Evolutionary conservation across 148 eudicot genomes (phyloP).

Genomic region (Chenopodium suecicum): DNA sequence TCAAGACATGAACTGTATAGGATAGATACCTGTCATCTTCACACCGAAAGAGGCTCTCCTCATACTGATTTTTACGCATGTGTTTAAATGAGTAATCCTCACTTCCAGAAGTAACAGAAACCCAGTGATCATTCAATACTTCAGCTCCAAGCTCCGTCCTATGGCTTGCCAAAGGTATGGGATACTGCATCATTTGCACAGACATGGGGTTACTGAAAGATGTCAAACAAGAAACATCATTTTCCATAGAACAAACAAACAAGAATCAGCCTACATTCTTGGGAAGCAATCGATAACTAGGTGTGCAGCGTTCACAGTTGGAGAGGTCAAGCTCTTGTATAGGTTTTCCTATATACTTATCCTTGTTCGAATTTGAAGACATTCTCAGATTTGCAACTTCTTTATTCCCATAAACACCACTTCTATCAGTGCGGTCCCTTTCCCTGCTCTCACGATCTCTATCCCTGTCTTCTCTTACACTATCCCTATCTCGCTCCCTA

Average conservation of each 20-base stretch:
- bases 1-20: not conserved
- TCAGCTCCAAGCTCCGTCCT: slow-evolving; percentile 82
- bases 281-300: slow-evolving; percentile 98
- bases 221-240: slow-evolving; percentile 8
- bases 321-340: slow-evolving; percentile 97
- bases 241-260: not conserved
- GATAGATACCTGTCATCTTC: slow-evolving; percentile 87
- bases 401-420: slow-evolving; percentile 37
- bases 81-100: slow-evolving; percentile 96
- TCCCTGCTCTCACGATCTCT: slow-evolving; percentile 58
- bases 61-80: slow-evolving; percentile 97
- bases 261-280: slow-evolving; percentile 56
- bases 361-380: slow-evolving; percentile 49
- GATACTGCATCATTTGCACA: slow-evolving; percentile 58
- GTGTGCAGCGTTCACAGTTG: slow-evolving; percentile 82
- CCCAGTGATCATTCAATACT: slow-evolving; percentile 95
- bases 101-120: slow-evolving; percentile 98
- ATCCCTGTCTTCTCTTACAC: slow-evolving; percentile 51
- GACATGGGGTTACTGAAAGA: slow-evolving; percentile 8
- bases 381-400: slow-evolving; percentile 55
- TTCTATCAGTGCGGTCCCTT: slow-evolving; percentile 58
- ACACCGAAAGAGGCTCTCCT: slow-evolving; percentile 96
- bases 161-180: slow-evolving; percentile 83
- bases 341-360: slow-evolving; percentile 50
- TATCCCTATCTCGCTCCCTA: slow-evolving; percentile 64